These are phyloP conservation scores for Hymenoscyphus fraxineus DNA, from an alignment of 2,329 filamentous ascomycete species.

Conservation along the genomic window DNA sequence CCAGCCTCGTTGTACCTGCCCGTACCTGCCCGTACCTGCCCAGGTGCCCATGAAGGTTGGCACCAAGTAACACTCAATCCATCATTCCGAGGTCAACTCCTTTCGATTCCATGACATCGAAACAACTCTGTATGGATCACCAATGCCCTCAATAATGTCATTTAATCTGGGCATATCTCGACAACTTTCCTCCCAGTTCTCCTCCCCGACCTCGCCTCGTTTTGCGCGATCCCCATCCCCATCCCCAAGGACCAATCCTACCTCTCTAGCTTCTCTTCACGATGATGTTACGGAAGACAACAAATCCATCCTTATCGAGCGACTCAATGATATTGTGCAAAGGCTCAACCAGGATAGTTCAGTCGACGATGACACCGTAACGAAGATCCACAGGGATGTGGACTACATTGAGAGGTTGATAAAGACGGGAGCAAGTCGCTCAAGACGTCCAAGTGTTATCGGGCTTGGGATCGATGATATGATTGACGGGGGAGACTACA, in stretches of 20 bases:
- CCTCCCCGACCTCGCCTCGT: slow-evolving; percentile 19
- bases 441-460: slow-evolving; percentile 3
- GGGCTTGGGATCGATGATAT: background rate
- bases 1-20: slow-evolving; percentile 9
- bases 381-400: slow-evolving; percentile 36
- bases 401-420: slow-evolving; percentile 37
- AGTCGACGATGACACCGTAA: slow-evolving; percentile 31
- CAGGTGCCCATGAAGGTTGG: too few relatives aligned
- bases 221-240: slow-evolving; percentile 13
- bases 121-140: background rate
- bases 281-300: slow-evolving; percentile 29
- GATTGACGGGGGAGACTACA: slow-evolving; percentile 9
- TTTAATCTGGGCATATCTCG: slow-evolving; percentile 30
- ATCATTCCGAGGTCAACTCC: background rate
- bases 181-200: slow-evolving; percentile 28
- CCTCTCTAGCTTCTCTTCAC: background rate
- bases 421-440: slow-evolving; percentile 16
- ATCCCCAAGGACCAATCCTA: slow-evolving; percentile 9
- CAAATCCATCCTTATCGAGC: slow-evolving; percentile 34
- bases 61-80: background rate
- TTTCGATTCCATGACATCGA: background rate
- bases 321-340: slow-evolving; percentile 35
- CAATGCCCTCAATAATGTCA: slow-evolving; percentile 18
- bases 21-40: too few relatives aligned
- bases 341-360: slow-evolving; percentile 30